Conservation (phyloP, 2,329 filamentous ascomycete genomes). For the Colletotrichum magnum region DNA sequence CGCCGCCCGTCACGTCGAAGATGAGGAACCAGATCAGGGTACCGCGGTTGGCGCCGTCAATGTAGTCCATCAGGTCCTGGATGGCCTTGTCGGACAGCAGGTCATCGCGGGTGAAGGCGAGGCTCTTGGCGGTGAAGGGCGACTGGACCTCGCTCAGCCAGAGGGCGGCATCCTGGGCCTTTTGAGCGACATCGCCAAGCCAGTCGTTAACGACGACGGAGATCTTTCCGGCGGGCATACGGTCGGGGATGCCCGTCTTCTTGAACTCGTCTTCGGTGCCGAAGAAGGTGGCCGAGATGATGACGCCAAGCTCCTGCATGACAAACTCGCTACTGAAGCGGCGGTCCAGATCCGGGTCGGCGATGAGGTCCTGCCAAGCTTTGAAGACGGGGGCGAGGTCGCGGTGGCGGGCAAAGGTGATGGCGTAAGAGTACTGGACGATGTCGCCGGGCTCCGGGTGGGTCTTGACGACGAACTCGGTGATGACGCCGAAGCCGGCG, state of each 20-base stretch:
- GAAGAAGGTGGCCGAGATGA: constrained; percentile 74
- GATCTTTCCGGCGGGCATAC: constrained; percentile 59
- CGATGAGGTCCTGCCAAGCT: constrained; percentile 71
- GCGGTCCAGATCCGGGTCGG: constrained; percentile 68
- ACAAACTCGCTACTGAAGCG: constrained; percentile 72
- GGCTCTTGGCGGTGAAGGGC: constrained; percentile 70
- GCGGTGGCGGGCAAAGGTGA: constrained; percentile 63
- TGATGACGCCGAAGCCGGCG: constrained; percentile 70
- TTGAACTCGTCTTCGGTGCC: constrained; percentile 70
- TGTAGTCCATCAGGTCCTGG: constrained; percentile 66
- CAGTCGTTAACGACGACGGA: constrained; percentile 71
- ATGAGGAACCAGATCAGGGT: constrained; percentile 73
- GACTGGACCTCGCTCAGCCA: constrained; percentile 61
- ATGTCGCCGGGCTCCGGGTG: constrained; percentile 68
- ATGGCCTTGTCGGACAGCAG: constrained; percentile 62
- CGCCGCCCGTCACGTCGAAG: constrained; percentile 74
- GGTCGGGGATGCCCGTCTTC: constrained; percentile 62
- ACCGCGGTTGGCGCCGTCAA: constrained; percentile 63
- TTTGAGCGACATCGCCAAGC: constrained; percentile 70
- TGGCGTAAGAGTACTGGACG: constrained; percentile 71
- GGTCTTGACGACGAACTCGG: constrained; percentile 69
- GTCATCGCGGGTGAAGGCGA: constrained; percentile 66
- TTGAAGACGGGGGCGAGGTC: constrained; percentile 66
- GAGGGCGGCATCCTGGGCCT: constrained; percentile 64
- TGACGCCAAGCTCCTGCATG: constrained; percentile 65